phyloP scores from a whole-genome alignment of 352 stramenopile genomes.

The Phytophthora pistaciae region DNA sequence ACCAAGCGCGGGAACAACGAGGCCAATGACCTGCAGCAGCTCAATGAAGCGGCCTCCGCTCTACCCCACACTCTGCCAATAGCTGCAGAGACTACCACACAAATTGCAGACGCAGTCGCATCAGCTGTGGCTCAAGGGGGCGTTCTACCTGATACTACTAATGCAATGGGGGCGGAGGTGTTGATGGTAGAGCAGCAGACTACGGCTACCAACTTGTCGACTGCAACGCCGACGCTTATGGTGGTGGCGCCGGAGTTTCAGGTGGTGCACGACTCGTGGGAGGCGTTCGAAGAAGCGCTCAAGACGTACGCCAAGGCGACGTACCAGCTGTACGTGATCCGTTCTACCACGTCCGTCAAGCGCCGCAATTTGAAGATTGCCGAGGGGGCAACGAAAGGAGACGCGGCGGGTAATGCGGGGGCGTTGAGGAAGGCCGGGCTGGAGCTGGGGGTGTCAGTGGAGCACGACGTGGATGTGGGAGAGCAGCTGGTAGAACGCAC shows the following conservation, averaged over 20 bases:
- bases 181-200: slow-evolving; percentile 4
- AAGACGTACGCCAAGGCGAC: slow-evolving; percentile 68
- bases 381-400: slow-evolving; percentile 43
- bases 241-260: slow-evolving; percentile 58
- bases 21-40: slow-evolving; percentile 10
- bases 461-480: neutral
- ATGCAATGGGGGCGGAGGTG: slow-evolving; percentile 1
- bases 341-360: slow-evolving; percentile 80
- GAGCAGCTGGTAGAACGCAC: slow-evolving; percentile 32
- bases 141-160: slow-evolving; percentile 2
- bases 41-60: neutral
- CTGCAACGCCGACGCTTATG: slow-evolving; percentile 16
- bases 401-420: slow-evolving; percentile 1
- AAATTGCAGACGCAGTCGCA: slow-evolving; percentile 12
- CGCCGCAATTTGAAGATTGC: slow-evolving; percentile 76
- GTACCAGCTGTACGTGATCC: slow-evolving; percentile 82
- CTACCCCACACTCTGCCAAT: neutral
- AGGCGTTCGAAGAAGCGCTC: slow-evolving; percentile 66
- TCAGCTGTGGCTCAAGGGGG: neutral
- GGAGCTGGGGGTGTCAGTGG: slow-evolving; percentile 3
- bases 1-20: slow-evolving; percentile 29
- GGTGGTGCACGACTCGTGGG: slow-evolving; percentile 68
- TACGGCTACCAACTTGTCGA: slow-evolving; percentile 1
- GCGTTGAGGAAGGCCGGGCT: slow-evolving; percentile 5
- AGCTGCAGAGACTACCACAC: neutral